Percentiles rank a stretch among this genome's conserved stretches.
Conservation (phyloP, 176 grass and related monocot species). For the Poa annua region DNA sequence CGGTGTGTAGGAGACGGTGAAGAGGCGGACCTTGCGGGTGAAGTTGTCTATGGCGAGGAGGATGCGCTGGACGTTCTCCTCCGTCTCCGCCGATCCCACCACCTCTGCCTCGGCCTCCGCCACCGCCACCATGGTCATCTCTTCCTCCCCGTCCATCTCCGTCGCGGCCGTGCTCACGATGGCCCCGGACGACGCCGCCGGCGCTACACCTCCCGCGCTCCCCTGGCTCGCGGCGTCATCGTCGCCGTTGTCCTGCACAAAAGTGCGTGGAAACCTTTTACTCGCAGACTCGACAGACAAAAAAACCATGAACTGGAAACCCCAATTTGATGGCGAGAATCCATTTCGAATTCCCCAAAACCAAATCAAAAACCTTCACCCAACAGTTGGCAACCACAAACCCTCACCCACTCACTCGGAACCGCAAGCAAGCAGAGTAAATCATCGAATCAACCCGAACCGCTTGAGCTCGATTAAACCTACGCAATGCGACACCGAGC, state of each 20-base stretch:
- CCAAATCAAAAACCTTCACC: not conserved
- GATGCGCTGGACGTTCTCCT: conserved; percentile 75
- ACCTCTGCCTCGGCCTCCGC: conserved; percentile 16
- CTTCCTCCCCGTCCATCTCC: not conserved
- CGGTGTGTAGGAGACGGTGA: not conserved
- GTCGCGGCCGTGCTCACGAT: not conserved
- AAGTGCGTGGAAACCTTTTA: not conserved
- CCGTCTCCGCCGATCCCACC: conserved; percentile 57
- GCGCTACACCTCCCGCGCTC: conserved; percentile 34
- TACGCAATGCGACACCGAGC: not conserved
- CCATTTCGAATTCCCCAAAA: not conserved
- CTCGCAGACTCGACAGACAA: not conserved
- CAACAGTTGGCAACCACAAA: too few relatives aligned
- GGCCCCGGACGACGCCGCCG: not conserved
- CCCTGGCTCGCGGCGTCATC: conserved; percentile 43
- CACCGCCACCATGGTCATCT: conserved; percentile 16
- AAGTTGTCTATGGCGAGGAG: conserved; percentile 73
- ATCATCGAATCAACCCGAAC: not conserved
- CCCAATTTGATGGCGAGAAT: not conserved
- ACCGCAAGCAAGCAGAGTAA: not conserved
- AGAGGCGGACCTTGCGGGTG: conserved; percentile 70
- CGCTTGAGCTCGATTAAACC: not conserved
- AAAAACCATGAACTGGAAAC: not conserved
- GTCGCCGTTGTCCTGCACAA: conserved; percentile 39
- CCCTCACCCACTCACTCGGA: not conserved